phyloP scores from a whole-genome alignment of 169 alveolate genomes.

The Eimeria nieschulzi region DNA sequence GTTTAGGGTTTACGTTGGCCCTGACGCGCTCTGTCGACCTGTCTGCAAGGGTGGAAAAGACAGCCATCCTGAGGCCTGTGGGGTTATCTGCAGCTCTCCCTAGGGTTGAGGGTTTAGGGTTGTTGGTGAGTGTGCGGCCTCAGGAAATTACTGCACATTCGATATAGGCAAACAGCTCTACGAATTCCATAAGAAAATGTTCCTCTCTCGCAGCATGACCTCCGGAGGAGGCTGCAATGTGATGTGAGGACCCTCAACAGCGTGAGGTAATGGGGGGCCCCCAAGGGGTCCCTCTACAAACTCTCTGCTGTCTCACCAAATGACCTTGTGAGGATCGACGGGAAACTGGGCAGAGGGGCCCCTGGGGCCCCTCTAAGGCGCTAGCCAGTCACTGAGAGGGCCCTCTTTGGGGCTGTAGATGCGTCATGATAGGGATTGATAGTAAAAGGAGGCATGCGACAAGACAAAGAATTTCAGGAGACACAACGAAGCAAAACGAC shows the following conservation, averaged over 20 bases:
- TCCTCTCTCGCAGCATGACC: constrained; percentile 23
- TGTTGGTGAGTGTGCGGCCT: not conserved
- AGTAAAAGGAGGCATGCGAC: no score
- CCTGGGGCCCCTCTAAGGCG: not conserved
- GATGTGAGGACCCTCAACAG: not conserved
- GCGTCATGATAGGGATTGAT: no score
- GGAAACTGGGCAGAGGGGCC: no score
- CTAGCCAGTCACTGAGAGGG: no score
- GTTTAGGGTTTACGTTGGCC: not conserved
- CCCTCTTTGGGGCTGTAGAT: no score
- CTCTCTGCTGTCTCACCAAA: not conserved
- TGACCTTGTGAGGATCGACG: no score
- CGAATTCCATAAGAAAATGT: constrained; percentile 62
- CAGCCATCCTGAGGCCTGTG: no score
- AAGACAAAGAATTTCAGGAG: no score
- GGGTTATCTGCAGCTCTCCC: not conserved
- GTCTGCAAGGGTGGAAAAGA: not conserved
- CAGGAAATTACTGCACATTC: constrained; percentile 46
- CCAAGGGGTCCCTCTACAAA: not conserved
- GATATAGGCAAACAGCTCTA: constrained; percentile 43
- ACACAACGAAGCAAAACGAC: no score
- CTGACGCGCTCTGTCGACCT: not conserved
- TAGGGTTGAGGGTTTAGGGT: not conserved
- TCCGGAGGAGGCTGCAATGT: constrained; percentile 10
- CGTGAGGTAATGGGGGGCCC: constrained; percentile 10